A percentile compares a stretch with the other conserved stretches of the same genome.
Evolutionary conservation across 2,329 filamentous ascomycete genomes (phyloP).

Genomic region (Massarina eburnea): DNA sequence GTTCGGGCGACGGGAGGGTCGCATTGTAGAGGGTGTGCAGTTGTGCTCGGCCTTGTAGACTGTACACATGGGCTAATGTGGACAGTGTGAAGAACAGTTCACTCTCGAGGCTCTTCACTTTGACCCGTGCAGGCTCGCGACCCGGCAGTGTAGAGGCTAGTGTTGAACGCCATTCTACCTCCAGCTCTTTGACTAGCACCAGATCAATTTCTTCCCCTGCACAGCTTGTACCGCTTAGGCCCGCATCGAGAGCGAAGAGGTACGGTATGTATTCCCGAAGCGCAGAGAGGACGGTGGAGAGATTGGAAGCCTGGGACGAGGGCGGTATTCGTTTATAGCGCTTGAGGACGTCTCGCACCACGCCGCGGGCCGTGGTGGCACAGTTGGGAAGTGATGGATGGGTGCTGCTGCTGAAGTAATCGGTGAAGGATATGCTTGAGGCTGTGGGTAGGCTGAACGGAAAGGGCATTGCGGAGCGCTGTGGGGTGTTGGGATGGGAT

Average conservation of each 20-base stretch:
- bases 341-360: conserved; percentile 82
- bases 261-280: conserved; percentile 82
- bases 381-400: conserved; percentile 86
- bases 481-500: conserved; percentile 10
- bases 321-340: conserved; percentile 83
- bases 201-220: conserved; percentile 67
- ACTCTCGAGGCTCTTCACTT: conserved; percentile 73
- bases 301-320: conserved; percentile 67
- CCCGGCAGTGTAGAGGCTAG: conserved; percentile 62
- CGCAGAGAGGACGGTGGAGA: conserved; percentile 68
- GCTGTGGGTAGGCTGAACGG: conserved; percentile 88
- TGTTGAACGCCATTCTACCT: conserved; percentile 79
- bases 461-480: conserved; percentile 70
- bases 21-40: conserved; percentile 74
- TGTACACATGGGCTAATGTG: conserved; percentile 74
- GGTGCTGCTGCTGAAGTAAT: conserved; percentile 73
- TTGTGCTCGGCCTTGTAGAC: conserved; percentile 69
- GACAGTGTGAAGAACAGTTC: conserved; percentile 80
- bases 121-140: conserved; percentile 66
- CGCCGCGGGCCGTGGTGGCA: conserved; percentile 79
- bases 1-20: conserved; percentile 56
- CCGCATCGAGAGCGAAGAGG: conserved; percentile 73
- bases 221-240: conserved; percentile 60
- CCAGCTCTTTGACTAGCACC: conserved; percentile 66
- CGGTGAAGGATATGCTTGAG: conserved; percentile 79